Conservation (phyloP, 2,329 filamentous ascomycete species). For the Cladosporium austrohemisphaericum region DNA sequence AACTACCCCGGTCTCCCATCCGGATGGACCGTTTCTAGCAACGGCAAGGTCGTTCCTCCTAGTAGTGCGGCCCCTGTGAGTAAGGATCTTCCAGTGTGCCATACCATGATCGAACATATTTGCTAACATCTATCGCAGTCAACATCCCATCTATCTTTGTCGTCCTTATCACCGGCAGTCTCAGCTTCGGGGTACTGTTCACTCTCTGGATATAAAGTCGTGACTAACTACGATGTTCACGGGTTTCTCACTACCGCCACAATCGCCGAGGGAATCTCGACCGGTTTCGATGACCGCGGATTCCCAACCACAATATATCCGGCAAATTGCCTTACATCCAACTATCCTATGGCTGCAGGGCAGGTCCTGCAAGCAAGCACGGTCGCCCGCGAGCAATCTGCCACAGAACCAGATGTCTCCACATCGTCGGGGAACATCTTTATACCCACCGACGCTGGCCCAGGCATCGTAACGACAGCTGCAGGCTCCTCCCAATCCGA, state of each 20-base stretch:
- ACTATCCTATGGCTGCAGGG: constrained; percentile 17
- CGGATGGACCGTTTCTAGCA: constrained; percentile 74
- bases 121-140: constrained; percentile 38
- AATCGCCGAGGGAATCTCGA: constrained; percentile 35
- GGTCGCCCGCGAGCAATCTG: background rate
- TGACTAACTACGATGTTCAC: constrained; percentile 47
- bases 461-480: background rate
- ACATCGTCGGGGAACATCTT: background rate
- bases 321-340: constrained; percentile 15
- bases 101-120: constrained; percentile 18
- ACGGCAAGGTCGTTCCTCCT: constrained; percentile 74
- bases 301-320: constrained; percentile 40
- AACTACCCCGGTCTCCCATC: constrained; percentile 62
- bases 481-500: background rate
- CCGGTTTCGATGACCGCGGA: constrained; percentile 45
- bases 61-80: constrained; percentile 61
- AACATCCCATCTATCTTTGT: constrained; percentile 51
- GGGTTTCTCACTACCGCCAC: constrained; percentile 50
- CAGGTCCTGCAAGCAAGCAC: constrained; percentile 9
- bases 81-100: constrained; percentile 44
- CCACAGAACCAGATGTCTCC: background rate
- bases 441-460: background rate
- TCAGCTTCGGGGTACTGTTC: constrained; percentile 45
- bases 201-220: constrained; percentile 39
- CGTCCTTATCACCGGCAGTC: constrained; percentile 49